phyloP scores from a whole-genome alignment of 192 early-diverging fungal species.

The Mortierella antarctica region DNA sequence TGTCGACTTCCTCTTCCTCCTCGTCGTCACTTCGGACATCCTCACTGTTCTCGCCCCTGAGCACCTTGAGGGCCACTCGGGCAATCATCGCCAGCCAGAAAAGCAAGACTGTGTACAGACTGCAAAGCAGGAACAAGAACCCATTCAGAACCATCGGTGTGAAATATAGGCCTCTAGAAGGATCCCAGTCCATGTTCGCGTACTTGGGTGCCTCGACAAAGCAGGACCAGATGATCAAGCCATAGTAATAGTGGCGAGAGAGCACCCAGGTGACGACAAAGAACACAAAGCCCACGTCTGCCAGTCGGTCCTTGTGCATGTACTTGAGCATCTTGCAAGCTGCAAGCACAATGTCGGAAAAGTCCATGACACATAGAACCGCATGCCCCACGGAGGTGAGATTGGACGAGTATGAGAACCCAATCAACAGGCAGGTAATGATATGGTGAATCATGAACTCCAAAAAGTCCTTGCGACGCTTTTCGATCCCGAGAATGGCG shows the following conservation, averaged over 20 bases:
- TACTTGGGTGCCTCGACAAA: constrained; percentile 63
- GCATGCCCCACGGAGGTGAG: constrained; percentile 72
- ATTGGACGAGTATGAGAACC: constrained; percentile 66
- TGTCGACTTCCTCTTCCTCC: constrained; percentile 41
- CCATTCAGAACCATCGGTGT: constrained; percentile 54
- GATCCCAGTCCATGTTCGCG: constrained; percentile 62
- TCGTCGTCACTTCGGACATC: constrained; percentile 82
- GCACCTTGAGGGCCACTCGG: constrained; percentile 67
- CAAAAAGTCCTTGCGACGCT: constrained; percentile 67
- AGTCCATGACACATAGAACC: constrained; percentile 72
- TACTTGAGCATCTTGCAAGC: constrained; percentile 84
- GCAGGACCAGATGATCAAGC: constrained; percentile 68
- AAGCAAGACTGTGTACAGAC: constrained; percentile 66
- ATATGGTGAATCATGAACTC: constrained; percentile 72
- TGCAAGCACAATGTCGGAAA: constrained; percentile 68
- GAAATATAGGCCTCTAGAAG: constrained; percentile 57
- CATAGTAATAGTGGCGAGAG: constrained; percentile 79
- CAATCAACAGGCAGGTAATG: constrained; percentile 68
- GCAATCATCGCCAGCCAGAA: constrained; percentile 78
- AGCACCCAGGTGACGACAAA: constrained; percentile 81
- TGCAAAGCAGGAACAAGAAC: constrained; percentile 62
- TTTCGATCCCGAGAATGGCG: constrained; percentile 69
- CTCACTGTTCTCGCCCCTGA: constrained; percentile 63
- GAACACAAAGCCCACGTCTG: constrained; percentile 72
- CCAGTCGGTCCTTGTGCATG: constrained; percentile 59